phyloP scores from a whole-genome alignment of 2,329 filamentous ascomycete genomes.

The Sarocladium oryzae region DNA sequence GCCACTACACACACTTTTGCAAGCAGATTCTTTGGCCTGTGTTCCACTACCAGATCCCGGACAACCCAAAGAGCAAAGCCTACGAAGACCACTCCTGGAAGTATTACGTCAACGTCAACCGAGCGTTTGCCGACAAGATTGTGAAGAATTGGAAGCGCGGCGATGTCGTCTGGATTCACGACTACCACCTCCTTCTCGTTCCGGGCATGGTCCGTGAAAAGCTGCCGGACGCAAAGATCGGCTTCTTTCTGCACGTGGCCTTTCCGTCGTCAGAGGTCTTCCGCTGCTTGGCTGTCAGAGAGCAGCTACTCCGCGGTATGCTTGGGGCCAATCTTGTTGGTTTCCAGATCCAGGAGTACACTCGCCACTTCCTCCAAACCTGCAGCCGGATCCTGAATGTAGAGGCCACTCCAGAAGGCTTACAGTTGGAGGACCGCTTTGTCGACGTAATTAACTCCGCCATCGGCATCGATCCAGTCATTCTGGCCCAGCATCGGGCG shows the following conservation, averaged over 20 bases:
- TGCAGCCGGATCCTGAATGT: slow-evolving; percentile 88
- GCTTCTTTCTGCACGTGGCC: slow-evolving; percentile 90
- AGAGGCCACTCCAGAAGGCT: slow-evolving; percentile 79
- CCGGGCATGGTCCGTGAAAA: slow-evolving; percentile 85
- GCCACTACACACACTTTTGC: slow-evolving; percentile 93
- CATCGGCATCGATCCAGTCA: slow-evolving; percentile 85
- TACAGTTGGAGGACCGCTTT: slow-evolving; percentile 88
- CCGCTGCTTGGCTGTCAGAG: slow-evolving; percentile 80
- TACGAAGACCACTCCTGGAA: slow-evolving; percentile 97
- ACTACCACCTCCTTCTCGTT: slow-evolving; percentile 88
- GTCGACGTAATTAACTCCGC: slow-evolving; percentile 80
- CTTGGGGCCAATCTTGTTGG: slow-evolving; percentile 87
- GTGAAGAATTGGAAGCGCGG: slow-evolving; percentile 88
- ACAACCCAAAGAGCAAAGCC: slow-evolving; percentile 96
- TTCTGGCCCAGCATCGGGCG: slow-evolving; percentile 63
- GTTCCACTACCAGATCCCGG: slow-evolving; percentile 96
- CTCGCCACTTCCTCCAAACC: slow-evolving; percentile 89
- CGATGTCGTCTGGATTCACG: slow-evolving; percentile 90
- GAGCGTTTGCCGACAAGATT: slow-evolving; percentile 87
- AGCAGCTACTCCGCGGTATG: slow-evolving; percentile 84
- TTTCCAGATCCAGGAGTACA: slow-evolving; percentile 91
- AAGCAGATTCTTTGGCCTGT: slow-evolving; percentile 98
- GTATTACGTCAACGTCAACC: slow-evolving; percentile 88
- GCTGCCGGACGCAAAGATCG: slow-evolving; percentile 88
- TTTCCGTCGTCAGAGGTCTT: slow-evolving; percentile 97